Conservation (phyloP, 148 eudicot species). For the Rhododendron simsii region DNA sequence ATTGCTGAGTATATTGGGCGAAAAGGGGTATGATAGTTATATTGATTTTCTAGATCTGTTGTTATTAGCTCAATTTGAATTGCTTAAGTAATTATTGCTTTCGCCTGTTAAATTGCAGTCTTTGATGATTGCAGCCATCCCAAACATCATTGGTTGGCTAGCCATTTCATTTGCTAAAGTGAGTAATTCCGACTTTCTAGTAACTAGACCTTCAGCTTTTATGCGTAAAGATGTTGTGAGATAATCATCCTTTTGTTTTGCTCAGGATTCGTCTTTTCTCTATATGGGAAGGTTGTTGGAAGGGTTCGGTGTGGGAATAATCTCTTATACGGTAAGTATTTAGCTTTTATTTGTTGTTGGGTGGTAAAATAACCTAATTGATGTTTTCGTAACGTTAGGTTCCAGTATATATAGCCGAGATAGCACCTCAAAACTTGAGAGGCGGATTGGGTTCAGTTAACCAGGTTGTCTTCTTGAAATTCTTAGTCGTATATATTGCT, state of each 20-base stretch:
- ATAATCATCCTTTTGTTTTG: slow-evolving; percentile 1
- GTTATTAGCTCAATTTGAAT: background rate
- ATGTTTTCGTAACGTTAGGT: slow-evolving; percentile 42
- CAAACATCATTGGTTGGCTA: slow-evolving; percentile 96
- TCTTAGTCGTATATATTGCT: background rate
- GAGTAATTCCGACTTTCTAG: slow-evolving; percentile 21
- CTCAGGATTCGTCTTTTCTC: slow-evolving; percentile 75
- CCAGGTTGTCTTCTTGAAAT: slow-evolving; percentile 50
- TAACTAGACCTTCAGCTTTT: background rate
- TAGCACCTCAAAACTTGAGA: slow-evolving; percentile 88
- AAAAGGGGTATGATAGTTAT: slow-evolving; percentile 58
- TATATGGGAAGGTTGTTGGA: slow-evolving; percentile 92
- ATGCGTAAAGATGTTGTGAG: background rate
- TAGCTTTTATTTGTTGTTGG: slow-evolving; percentile 3
- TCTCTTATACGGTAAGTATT: slow-evolving; percentile 68
- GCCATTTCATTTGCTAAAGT: slow-evolving; percentile 89
- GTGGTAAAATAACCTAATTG: background rate
- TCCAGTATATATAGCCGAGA: slow-evolving; percentile 96
- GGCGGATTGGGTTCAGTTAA: slow-evolving; percentile 91
- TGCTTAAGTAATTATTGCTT: slow-evolving; percentile 1
- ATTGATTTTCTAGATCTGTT: background rate
- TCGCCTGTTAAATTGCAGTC: slow-evolving; percentile 47
- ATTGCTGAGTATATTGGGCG: slow-evolving; percentile 96
- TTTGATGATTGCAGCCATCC: slow-evolving; percentile 92
- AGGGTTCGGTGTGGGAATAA: slow-evolving; percentile 97